phyloP scores from a whole-genome alignment of 73 alveolate species.

The Paramecium sonneborni region DNA sequence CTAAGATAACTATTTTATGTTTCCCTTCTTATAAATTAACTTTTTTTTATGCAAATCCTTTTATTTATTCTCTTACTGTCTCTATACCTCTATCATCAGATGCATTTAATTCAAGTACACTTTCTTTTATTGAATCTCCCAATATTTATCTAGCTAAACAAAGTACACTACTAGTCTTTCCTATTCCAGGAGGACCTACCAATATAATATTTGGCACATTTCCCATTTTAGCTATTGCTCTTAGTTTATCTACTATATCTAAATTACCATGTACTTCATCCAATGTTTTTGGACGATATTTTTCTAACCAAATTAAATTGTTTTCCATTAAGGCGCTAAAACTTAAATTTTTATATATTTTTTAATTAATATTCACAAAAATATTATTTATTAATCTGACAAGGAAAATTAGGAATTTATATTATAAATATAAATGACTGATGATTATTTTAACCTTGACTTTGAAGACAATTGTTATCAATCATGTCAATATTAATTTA shows the following conservation, averaged over 20 bases:
- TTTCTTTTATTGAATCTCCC: slow-evolving; percentile 86
- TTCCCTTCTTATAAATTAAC: slow-evolving; percentile 94
- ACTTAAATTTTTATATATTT: not conserved
- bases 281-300: slow-evolving; percentile 90
- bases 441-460: slow-evolving; percentile 10
- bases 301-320: slow-evolving; percentile 54
- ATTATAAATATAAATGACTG: not conserved
- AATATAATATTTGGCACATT: slow-evolving; percentile 96
- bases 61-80: slow-evolving; percentile 98
- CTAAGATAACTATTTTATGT: slow-evolving; percentile 98
- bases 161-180: slow-evolving; percentile 97
- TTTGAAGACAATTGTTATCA: slow-evolving; percentile 34
- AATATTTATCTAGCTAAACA: slow-evolving; percentile 97
- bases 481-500: not conserved
- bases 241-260: slow-evolving; percentile 88
- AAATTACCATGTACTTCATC: slow-evolving; percentile 96
- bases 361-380: not conserved
- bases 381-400: slow-evolving; percentile 7
- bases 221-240: slow-evolving; percentile 95
- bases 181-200: slow-evolving; percentile 99
- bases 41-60: slow-evolving; percentile 98
- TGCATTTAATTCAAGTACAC: slow-evolving; percentile 92
- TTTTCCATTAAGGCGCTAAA: not conserved
- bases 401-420: slow-evolving; percentile 1
- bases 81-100: slow-evolving; percentile 96